A percentile compares a stretch with the other conserved stretches of the same genome.
Conservation (phyloP, 1,284 basidiomycete species). For the Cryptococcus sp. region DNA sequence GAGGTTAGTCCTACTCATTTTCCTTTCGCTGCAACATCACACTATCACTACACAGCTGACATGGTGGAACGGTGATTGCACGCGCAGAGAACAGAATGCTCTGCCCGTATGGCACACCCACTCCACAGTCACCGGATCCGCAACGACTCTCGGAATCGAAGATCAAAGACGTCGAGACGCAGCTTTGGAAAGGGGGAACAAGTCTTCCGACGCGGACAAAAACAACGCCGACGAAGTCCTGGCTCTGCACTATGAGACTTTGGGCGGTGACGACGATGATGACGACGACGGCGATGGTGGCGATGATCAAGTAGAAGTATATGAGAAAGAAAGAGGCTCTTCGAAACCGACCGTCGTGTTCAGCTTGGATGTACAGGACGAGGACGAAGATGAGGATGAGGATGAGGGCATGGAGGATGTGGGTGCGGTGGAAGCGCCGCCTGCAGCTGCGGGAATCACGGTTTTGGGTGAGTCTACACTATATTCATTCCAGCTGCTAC, state of each 20-base stretch:
- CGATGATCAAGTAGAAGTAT: conserved; percentile 1
- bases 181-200: conserved; percentile 9
- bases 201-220: conserved; percentile 7
- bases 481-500: too few species aligned
- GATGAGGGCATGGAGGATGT: conserved; percentile 17
- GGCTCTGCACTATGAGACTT: conserved; percentile 34
- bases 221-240: conserved; percentile 36
- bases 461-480: conserved; percentile 27
- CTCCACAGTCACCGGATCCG: conserved; percentile 89
- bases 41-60: neutral
- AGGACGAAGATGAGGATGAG: conserved; percentile 30
- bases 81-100: conserved; percentile 72
- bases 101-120: conserved; percentile 91
- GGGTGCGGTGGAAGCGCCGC: neutral
- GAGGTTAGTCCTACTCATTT: conserved; percentile 50
- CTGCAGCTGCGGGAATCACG: conserved; percentile 11
- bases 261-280: conserved; percentile 25
- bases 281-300: conserved; percentile 4
- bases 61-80: neutral
- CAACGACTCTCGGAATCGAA: conserved; percentile 73
- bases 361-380: conserved; percentile 17
- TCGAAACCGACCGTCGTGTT: neutral
- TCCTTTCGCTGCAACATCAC: conserved; percentile 5
- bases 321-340: conserved; percentile 1
- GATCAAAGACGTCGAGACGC: conserved; percentile 15